Percentiles rank a stretch among this genome's conserved stretches.
Conservation (phyloP, 345 rosid genomes). For the Alliaria petiolata region DNA sequence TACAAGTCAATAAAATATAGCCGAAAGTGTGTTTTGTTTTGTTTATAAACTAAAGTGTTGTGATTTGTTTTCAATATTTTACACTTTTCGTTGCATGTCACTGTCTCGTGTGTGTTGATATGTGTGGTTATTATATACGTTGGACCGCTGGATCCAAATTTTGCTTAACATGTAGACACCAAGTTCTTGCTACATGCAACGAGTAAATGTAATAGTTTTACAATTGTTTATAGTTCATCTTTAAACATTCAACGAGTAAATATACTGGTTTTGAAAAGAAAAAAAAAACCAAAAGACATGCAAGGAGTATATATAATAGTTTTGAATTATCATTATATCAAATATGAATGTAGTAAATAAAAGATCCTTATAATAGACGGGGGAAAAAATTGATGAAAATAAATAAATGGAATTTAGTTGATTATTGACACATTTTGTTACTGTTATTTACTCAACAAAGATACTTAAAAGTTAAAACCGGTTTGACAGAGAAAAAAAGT, state of each 20-base stretch:
- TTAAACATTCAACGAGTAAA: not conserved
- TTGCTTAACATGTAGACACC: not conserved
- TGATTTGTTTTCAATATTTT: conserved; percentile 8
- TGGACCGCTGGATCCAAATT: conserved; percentile 7
- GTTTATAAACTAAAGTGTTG: conserved; percentile 12
- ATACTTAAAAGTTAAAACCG: not conserved
- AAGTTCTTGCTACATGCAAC: conserved; percentile 1
- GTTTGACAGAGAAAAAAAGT: not conserved
- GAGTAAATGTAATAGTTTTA: not conserved
- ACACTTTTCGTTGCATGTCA: conserved; percentile 26
- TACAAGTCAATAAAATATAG: conserved; percentile 29
- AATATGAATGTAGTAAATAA: too few relatives aligned
- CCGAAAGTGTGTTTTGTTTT: conserved; percentile 29
- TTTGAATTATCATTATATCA: too few relatives aligned
- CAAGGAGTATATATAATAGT: too few relatives aligned
- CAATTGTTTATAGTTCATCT: not conserved
- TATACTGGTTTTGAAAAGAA: too few relatives aligned
- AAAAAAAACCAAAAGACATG: too few relatives aligned
- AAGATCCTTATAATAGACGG: too few relatives aligned
- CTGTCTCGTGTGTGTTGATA: conserved; percentile 12
- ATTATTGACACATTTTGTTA: not conserved
- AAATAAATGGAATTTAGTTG: not conserved
- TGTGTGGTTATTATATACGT: not conserved
- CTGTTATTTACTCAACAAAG: not conserved
- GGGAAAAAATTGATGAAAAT: too few relatives aligned